Evolutionary conservation across 2,329 filamentous ascomycete species (phyloP).

Genomic region (Alternaria consortialis): DNA sequence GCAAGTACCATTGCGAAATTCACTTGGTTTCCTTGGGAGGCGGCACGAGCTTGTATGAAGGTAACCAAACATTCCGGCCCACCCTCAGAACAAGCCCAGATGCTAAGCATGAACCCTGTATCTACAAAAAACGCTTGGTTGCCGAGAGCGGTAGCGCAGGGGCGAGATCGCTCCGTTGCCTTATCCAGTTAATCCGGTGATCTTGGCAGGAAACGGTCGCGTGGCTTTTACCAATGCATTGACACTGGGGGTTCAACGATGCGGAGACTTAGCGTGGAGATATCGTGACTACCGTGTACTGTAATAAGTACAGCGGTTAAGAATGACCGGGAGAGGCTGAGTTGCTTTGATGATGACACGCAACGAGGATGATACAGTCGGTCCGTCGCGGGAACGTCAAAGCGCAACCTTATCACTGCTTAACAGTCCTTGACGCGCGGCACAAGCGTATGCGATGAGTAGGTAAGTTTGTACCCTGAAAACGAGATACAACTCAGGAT

Average conservation of each 20-base stretch:
- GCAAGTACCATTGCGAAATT: not conserved
- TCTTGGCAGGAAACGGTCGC: constrained; percentile 1
- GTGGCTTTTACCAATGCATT: not conserved
- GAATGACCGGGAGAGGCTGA: not conserved
- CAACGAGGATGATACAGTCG: not conserved
- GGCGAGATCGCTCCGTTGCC: constrained; percentile 2
- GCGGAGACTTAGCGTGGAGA: constrained; percentile 3
- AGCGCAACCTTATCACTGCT: not conserved
- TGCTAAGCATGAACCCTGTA: not conserved
- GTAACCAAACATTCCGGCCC: not conserved
- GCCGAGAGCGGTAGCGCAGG: constrained; percentile 1
- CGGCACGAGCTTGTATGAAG: constrained; percentile 1
- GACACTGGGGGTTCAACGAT: not conserved
- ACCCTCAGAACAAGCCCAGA: not conserved
- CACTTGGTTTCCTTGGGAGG: constrained; percentile 2
- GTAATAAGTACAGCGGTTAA: not conserved
- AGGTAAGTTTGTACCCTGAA: not conserved
- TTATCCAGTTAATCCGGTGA: not conserved
- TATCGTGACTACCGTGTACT: not conserved
- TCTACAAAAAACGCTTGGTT: constrained; percentile 1
- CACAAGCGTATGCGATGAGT: constrained; percentile 1
- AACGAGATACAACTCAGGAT: not conserved
- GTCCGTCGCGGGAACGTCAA: not conserved
- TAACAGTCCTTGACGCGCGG: not conserved
- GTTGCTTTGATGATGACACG: constrained; percentile 1